These are phyloP conservation scores for Periconia sp. DNA, from an alignment of 2,329 filamentous ascomycete species.

Conservation along the genomic window DNA sequence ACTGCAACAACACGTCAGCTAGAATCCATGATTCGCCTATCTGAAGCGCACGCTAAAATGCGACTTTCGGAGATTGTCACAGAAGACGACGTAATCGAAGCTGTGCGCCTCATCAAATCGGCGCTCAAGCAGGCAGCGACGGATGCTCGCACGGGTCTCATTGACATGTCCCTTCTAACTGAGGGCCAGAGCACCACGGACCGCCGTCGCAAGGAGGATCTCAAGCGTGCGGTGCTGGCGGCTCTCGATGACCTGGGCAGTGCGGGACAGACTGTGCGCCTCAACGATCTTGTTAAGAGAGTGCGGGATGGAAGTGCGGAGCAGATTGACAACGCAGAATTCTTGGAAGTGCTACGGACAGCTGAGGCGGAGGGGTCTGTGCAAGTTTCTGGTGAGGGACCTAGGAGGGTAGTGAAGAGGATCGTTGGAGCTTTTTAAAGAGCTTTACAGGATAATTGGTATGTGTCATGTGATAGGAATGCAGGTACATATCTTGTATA, in stretches of 20 bases:
- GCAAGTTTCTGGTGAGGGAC: conserved; percentile 80
- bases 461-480: too few species aligned
- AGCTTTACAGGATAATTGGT: too few species aligned
- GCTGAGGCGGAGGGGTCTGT: conserved; percentile 85
- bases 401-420: conserved; percentile 77
- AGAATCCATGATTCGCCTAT: conserved; percentile 96
- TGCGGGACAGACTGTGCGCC: conserved; percentile 67
- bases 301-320: conserved; percentile 61
- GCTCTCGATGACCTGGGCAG: conserved; percentile 75
- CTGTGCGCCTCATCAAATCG: conserved; percentile 87
- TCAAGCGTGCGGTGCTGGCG: conserved; percentile 76
- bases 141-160: conserved; percentile 83
- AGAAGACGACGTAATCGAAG: conserved; percentile 81
- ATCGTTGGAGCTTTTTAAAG: conserved; percentile 46
- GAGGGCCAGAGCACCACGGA: conserved; percentile 93
- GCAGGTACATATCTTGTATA: too few species aligned
- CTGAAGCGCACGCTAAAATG: conserved; percentile 98
- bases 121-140: conserved; percentile 98
- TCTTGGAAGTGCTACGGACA: conserved; percentile 75
- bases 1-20: conserved; percentile 96
- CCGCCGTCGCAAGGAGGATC: conserved; percentile 75
- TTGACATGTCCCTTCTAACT: conserved; percentile 94
- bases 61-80: conserved; percentile 77
- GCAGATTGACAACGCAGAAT: conserved; percentile 75
- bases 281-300: conserved; percentile 73